Percentiles rank a stretch among this genome's conserved stretches.
Conservation (phyloP, 371 early-diverging fungal species). For the Chytridiales sp. region DNA sequence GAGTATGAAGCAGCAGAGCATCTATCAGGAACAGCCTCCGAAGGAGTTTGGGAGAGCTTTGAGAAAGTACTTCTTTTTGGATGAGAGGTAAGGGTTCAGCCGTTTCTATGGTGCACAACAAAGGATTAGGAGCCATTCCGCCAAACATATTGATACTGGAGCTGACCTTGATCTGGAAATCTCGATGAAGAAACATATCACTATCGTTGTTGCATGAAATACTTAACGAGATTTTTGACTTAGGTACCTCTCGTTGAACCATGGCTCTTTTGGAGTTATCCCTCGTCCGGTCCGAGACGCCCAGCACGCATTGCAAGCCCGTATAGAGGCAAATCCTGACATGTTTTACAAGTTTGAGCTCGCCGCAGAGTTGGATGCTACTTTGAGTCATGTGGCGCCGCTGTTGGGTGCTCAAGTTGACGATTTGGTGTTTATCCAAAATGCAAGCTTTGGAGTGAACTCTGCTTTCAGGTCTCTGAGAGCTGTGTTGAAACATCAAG, state of each 20-base stretch:
- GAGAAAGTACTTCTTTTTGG: no score
- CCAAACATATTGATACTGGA: no score
- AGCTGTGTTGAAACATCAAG: background rate
- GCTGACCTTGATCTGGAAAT: no score
- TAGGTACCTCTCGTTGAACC: constrained; percentile 18
- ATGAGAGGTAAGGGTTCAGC: no score
- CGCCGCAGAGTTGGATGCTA: constrained; percentile 1
- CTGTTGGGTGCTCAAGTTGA: constrained; percentile 9
- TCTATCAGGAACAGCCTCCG: no score
- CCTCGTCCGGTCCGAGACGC: constrained; percentile 7
- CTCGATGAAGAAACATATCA: no score
- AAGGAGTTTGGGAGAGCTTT: no score
- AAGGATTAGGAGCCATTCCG: no score
- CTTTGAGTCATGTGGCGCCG: constrained; percentile 11
- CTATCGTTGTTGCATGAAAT: no score
- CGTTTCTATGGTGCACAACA: no score
- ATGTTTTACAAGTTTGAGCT: constrained; percentile 15
- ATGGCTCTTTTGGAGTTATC: constrained; percentile 26
- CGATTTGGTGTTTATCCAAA: constrained; percentile 22
- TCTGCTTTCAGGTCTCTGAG: constrained; percentile 13
- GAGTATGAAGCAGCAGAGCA: no score
- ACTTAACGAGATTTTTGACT: no score
- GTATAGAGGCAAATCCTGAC: constrained; percentile 26
- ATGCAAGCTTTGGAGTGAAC: constrained; percentile 24
- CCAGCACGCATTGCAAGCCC: background rate